Percentiles rank a stretch among this genome's conserved stretches.
These are phyloP conservation scores for Chondrus crispus DNA, from an alignment of 23 red algal species.

Conservation along the genomic window DNA sequence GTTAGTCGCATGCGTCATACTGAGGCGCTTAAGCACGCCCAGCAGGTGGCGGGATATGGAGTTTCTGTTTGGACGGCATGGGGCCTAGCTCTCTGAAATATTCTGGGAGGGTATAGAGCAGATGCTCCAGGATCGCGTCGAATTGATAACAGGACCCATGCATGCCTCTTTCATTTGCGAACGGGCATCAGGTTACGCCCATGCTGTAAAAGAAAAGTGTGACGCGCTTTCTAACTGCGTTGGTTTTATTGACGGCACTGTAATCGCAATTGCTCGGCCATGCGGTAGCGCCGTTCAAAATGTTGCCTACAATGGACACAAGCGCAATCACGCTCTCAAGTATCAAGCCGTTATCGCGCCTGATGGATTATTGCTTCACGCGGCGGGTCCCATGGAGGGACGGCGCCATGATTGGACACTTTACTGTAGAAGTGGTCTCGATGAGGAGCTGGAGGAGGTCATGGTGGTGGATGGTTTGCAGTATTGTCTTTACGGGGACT, in stretches of 20 bases:
- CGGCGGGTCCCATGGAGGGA: background rate
- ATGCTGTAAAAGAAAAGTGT: background rate
- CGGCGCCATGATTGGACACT: conserved; percentile 27
- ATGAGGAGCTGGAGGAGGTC: background rate
- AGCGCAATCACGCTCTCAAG: background rate
- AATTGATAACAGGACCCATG: background rate
- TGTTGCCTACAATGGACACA: conserved; percentile 15
- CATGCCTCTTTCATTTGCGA: conserved; percentile 13
- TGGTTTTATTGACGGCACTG: conserved; percentile 29
- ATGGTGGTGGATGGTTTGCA: conserved; percentile 4
- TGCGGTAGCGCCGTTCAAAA: background rate
- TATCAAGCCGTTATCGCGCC: conserved; percentile 14
- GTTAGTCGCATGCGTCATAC: background rate
- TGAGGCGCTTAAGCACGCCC: background rate
- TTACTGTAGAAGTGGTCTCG: background rate
- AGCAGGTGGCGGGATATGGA: conserved; percentile 20
- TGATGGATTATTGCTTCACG: conserved; percentile 15
- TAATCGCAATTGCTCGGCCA: background rate
- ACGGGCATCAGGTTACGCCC: background rate
- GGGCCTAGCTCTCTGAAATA: background rate
- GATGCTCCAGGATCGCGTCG: background rate
- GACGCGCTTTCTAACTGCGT: background rate
- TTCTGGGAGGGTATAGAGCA: background rate
- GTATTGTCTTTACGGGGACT: conserved; percentile 30
- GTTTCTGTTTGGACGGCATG: background rate